These are phyloP conservation scores for Triticum timopheevii DNA, from an alignment of 176 grass and related monocot species.

Conservation along the genomic window DNA sequence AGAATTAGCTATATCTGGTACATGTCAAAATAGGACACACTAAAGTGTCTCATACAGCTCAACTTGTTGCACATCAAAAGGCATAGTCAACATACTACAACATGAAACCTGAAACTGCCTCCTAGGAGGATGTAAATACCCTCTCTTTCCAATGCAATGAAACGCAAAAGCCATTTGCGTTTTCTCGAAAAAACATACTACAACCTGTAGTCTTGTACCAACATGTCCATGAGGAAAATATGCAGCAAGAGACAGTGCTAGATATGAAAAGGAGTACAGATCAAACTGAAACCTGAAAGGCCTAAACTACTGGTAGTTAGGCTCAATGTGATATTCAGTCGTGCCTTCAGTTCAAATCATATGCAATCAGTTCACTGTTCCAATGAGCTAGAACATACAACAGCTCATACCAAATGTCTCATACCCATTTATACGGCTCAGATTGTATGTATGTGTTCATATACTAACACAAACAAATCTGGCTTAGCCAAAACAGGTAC, in stretches of 20 bases:
- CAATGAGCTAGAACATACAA: neutral
- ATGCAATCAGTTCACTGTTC: neutral
- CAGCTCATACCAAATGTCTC: no score
- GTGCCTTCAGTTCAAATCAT: neutral
- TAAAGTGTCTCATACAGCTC: neutral
- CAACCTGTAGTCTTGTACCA: neutral
- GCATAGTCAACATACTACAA: neutral
- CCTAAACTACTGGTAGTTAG: no score
- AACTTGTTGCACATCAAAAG: neutral
- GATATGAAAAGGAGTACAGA: neutral
- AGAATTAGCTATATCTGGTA: no score
- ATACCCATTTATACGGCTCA: no score
- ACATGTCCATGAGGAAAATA: neutral
- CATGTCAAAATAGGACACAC: neutral
- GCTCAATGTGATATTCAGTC: neutral
- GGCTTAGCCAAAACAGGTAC: no score
- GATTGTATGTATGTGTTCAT: no score
- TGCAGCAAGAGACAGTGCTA: neutral
- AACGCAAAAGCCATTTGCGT: no score
- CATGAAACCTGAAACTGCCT: no score
- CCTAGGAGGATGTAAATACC: no score
- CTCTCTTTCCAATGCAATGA: no score
- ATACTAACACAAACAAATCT: neutral
- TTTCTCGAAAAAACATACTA: no score
- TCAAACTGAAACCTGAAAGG: neutral